These are phyloP conservation scores for Cucurbita argyrosperma DNA, from an alignment of 306 rosid genomes.

Conservation along the genomic window DNA sequence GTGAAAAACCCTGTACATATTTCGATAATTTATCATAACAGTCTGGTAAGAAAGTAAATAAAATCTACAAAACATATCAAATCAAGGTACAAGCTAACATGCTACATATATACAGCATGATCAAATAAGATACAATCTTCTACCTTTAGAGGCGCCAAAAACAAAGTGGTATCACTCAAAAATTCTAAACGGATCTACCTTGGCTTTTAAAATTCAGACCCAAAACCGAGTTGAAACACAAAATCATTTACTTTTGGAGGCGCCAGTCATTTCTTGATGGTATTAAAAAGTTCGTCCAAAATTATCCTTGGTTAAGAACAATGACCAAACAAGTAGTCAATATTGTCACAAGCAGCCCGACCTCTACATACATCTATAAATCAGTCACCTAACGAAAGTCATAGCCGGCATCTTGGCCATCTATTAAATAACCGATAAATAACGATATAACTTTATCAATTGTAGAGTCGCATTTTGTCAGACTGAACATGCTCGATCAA, in stretches of 20 bases:
- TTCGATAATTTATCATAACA: neutral
- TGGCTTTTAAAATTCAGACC: neutral
- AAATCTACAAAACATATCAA: neutral
- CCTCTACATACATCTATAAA: neutral
- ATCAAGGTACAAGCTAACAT: neutral
- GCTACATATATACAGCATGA: neutral
- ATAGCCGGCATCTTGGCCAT: neutral
- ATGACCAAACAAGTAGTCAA: neutral
- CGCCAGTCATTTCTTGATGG: neutral
- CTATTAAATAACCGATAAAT: neutral
- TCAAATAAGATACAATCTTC: neutral
- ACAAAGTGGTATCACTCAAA: neutral
- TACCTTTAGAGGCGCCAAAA: neutral
- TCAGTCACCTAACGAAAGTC: neutral
- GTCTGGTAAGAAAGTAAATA: slow-evolving; percentile 7
- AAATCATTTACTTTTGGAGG: neutral
- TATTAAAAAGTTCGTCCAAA: neutral
- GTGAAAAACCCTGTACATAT: slow-evolving; percentile 26
- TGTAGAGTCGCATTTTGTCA: neutral
- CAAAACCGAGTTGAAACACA: neutral
- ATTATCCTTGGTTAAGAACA: neutral
- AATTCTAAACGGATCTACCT: neutral
- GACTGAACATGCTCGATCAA: neutral
- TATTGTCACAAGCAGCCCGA: neutral
- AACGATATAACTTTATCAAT: neutral